Base-by-base conservation (phyloP, 768 basidiomycete genomes). In the Cytidiella melzeri region DNA sequence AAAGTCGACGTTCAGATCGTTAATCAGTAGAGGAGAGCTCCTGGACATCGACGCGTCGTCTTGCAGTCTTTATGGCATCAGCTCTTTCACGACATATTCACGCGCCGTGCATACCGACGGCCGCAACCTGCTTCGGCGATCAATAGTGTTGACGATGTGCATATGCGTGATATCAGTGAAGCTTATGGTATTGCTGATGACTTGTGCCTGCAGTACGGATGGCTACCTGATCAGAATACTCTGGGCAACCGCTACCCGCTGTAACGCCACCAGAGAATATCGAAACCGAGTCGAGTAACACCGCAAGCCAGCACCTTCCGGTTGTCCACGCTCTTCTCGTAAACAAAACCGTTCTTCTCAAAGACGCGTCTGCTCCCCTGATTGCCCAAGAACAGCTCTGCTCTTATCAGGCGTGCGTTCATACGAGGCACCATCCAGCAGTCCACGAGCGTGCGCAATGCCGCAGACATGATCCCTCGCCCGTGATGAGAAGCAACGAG, bases 391-490 rank as follows among this genome's bases (percentile, higher is more conserved):
- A 75, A 77, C 5, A 74, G 70, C 10, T 67, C 64, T 2, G 65
- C 74, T 15, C 68, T 62, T 50, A 86, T 69, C 42, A 60, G 60
- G 7, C 71, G 71, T 5, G 74, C 70, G 0, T 73, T 71, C 85
- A 88, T 84, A 43, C 81, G 67, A 1, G 83, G 83, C 37, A 85
- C 68, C 19, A 69, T 77, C 84, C 87, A 87, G 10, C 72, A 58
- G 15, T 73, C 58, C 39, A 88, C 45, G 26, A 90, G 42, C 4
- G 73, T 74, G 6, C 64, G 64, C 26, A 89, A 58, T 0, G 75
- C 83, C n/a, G 76, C 78, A 19, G 76, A 75, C 87, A 88, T 88
- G 53, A 89, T 86, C 0, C 86, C 84, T 55, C 67, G 71, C 25
- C 83, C 73, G 50, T 87, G 84, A 57, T 84, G 76, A 27, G 73